Base-by-base conservation (phyloP, 1,139 yeast genomes). In the Debaryomyces subglobosus region DNA sequence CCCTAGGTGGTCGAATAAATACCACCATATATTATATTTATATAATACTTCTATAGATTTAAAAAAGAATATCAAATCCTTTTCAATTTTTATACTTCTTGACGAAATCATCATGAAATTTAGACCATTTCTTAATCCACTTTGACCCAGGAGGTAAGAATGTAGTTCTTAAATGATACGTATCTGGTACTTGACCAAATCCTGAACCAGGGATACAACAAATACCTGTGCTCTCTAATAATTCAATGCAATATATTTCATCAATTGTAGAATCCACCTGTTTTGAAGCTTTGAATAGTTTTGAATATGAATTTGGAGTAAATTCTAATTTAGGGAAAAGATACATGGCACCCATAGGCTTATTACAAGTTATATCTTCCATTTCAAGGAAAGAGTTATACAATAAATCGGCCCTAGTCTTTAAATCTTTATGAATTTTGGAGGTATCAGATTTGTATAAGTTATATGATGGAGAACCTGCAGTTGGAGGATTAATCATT, bases 191-290 rank as follows among this genome's bases (percentile, higher is more conserved):
- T 71, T 95, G 99, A 36, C 98, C 98, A 62, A 94, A 95, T 1
- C 99, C 99, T 39, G 91, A 84, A 37, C 99, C 99, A 29, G 99
- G 98, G 53, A 94, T 96, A 48, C 96, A 90, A 69, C 99, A 95
- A 53, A 94, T 91, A 59, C 99, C 99, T n/a, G 99, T 91, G 48
- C 70, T 67, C 58, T 92, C 94, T 56, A 94, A 77, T 52, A 94
- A 72, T 58, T 86, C 85, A 64, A 86, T 77, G 68, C 97, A 91
- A 72, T 94, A 95, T 55, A 88, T 80, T 63, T 89, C 97, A 66
- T 95, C 99, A 34, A 92, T 84, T 43, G 81, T 77, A 59, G 81
- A 64, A 24, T 81, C 82, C 32, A 68, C 64, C 45, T 75, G 74
- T 42, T 71, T 69, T 25, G 97, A 96, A 43, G 77, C 78, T 18